Base-by-base conservation (phyloP, 352 stramenopile genomes). In the Globisporangium solare region DNA sequence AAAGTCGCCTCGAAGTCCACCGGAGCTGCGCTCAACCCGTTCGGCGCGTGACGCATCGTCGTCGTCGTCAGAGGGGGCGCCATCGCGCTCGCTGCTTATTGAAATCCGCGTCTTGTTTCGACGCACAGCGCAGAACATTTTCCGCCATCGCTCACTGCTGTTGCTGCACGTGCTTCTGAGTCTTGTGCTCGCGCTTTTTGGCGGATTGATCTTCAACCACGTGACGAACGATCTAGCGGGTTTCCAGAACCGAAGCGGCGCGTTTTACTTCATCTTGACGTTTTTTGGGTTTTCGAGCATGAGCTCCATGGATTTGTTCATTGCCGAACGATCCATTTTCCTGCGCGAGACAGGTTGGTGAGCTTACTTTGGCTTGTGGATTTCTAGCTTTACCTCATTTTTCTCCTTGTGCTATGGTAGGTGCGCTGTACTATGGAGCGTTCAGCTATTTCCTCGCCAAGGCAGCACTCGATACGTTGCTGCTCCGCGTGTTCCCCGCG, bases 251-350 rank as follows among this genome's bases (percentile, higher is more conserved):
- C 81, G 83, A 54, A 92, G 77, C 50, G 83, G 81, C 35, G 81
- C 83, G 18, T 94, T 94, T 55, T 89, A 86, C 71, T 94, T 94
- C 52, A 86, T 89, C 47, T 64, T 94, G 56, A 94, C 81, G 14
- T 92, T 94, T 51, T 94, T 94, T 50, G 83, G 79, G 24, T 94
- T 94, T 60, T 76, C 79, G 0, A 91, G 76, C 50, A 79, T 94
- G 68, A 92, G 83, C 58, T 92, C 81, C 0, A 94, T 94, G 83
- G 81, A 91, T 53, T 54, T 90, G 7, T 94, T 94, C 52, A 89
- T 92, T 48, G 56, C 69, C 12, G 81, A 94, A 53, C 73, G 83
- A 5, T 51, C 67, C 13, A 89, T 94, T 47, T 94, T 94, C 51
- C 52, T 92, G 41, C 79, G 83, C 31, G 83, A 94, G 55, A 83